These are phyloP conservation scores for Globisporangium emineosum DNA, from an alignment of 352 stramenopile genomes.

Conservation along the genomic window DNA sequence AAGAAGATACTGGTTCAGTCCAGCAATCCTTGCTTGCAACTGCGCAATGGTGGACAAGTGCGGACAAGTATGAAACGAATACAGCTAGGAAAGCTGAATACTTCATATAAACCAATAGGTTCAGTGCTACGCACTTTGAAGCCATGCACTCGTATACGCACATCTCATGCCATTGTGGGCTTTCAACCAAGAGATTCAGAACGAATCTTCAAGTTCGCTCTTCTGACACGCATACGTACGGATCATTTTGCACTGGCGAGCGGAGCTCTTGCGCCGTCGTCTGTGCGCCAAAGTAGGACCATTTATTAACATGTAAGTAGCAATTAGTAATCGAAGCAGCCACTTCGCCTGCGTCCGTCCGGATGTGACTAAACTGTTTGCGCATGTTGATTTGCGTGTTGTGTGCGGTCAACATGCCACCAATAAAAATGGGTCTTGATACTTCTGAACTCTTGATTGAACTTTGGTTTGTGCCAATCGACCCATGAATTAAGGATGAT, in stretches of 20 bases:
- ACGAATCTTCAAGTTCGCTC: not conserved
- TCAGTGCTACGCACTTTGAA: too few relatives aligned
- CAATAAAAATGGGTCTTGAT: too few relatives aligned
- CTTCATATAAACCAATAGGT: too few relatives aligned
- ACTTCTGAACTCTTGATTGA: not conserved
- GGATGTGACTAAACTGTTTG: not conserved
- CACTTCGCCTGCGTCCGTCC: not conserved
- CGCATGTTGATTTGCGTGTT: not conserved
- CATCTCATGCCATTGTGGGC: not conserved
- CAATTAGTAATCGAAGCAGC: not conserved
- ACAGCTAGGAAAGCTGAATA: too few relatives aligned
- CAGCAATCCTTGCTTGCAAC: not conserved
- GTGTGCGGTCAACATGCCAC: too few relatives aligned
- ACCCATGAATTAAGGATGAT: too few relatives aligned
- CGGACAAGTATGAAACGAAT: too few relatives aligned
- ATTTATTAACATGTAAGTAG: too few relatives aligned
- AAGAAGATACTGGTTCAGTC: not conserved
- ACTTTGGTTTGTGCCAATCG: not conserved
- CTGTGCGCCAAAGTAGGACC: not conserved
- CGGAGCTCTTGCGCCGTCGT: not conserved
- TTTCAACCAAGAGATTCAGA: not conserved
- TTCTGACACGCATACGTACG: not conserved
- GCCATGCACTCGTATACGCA: not conserved
- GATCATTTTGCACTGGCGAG: not conserved
- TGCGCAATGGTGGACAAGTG: not conserved